Evolutionary conservation across 2,329 filamentous ascomycete genomes (phyloP).

Genomic region (Botrytis tulipae): DNA sequence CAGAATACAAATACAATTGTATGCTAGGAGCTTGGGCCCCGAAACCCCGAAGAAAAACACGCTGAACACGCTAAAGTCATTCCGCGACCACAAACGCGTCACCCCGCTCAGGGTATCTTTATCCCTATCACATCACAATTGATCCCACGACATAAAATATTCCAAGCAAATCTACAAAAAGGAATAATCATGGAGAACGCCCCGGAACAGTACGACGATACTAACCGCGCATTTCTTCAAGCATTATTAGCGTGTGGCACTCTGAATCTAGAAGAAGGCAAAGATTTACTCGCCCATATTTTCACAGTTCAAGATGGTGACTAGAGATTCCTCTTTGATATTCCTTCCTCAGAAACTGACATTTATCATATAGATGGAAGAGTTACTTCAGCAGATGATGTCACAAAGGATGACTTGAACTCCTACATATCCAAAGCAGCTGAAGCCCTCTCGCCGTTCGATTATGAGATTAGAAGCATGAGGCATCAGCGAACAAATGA

Average conservation of each 20-base stretch:
- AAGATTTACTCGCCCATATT: conserved; percentile 73
- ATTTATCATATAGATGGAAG: conserved; percentile 41
- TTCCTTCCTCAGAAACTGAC: not conserved
- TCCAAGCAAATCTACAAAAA: not conserved
- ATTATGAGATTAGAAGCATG: conserved; percentile 80
- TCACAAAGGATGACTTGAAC: conserved; percentile 66
- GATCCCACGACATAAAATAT: not conserved
- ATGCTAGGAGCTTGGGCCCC: not conserved
- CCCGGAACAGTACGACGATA: conserved; percentile 45
- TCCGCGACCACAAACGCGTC: conserved; percentile 12
- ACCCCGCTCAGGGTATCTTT: not conserved
- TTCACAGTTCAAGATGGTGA: conserved; percentile 49
- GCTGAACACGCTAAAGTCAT: conserved; percentile 3
- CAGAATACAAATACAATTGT: not conserved
- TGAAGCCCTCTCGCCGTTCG: conserved; percentile 71
- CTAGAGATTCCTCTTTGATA: not conserved
- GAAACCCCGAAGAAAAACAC: not conserved
- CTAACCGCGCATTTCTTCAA: conserved; percentile 86
- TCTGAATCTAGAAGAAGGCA: conserved; percentile 72
- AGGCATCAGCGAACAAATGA: conserved; percentile 65
- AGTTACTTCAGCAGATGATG: conserved; percentile 54
- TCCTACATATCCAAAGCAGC: conserved; percentile 70
- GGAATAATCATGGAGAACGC: not conserved
- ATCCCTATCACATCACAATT: not conserved
- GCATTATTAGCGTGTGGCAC: conserved; percentile 76